A percentile compares a stretch with the other conserved stretches of the same genome.
These are phyloP conservation scores for Cutaneotrichosporon spelunceum DNA, from an alignment of 1,284 basidiomycete genomes.

Conservation along the genomic window DNA sequence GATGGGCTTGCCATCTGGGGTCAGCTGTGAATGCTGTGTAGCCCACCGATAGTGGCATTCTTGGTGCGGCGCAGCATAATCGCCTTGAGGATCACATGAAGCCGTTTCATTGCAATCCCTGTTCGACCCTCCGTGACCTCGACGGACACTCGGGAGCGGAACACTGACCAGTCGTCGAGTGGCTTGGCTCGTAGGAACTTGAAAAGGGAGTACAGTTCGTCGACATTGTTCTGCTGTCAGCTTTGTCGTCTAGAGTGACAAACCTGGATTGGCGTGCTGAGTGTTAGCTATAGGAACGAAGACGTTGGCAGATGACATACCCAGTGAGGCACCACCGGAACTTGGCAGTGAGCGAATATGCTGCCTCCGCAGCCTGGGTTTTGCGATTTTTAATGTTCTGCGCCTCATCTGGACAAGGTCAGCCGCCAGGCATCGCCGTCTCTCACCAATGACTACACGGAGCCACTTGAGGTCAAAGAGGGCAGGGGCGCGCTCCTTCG, in stretches of 20 bases:
- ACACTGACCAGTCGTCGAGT: conserved; percentile 72
- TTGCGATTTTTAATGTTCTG: conserved; percentile 94
- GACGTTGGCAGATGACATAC: conserved; percentile 9
- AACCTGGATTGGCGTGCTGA: conserved; percentile 73
- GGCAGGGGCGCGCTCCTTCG: conserved; percentile 58
- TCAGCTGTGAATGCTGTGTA: neutral
- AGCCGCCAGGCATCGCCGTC: neutral
- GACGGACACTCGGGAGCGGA: conserved; percentile 72
- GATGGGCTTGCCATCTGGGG: conserved; percentile 73
- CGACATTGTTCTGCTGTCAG: conserved; percentile 70
- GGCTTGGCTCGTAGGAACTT: conserved; percentile 84
- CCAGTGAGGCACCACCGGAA: conserved; percentile 85
- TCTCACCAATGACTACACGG: conserved; percentile 74
- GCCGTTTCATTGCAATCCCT: conserved; percentile 72
- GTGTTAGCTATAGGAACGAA: neutral
- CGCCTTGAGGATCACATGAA: conserved; percentile 77
- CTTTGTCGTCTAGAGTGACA: neutral
- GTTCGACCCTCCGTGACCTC: conserved; percentile 72
- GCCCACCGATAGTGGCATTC: conserved; percentile 60
- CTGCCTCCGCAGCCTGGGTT: conserved; percentile 77
- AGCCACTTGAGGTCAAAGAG: conserved; percentile 80
- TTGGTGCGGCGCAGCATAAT: conserved; percentile 91
- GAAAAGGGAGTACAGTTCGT: conserved; percentile 84
- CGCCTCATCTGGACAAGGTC: conserved; percentile 69
- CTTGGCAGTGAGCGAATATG: conserved; percentile 70